Evolutionary conservation across 257 asterid genomes (phyloP).

Genomic region (Solanum appendiculatum): DNA sequence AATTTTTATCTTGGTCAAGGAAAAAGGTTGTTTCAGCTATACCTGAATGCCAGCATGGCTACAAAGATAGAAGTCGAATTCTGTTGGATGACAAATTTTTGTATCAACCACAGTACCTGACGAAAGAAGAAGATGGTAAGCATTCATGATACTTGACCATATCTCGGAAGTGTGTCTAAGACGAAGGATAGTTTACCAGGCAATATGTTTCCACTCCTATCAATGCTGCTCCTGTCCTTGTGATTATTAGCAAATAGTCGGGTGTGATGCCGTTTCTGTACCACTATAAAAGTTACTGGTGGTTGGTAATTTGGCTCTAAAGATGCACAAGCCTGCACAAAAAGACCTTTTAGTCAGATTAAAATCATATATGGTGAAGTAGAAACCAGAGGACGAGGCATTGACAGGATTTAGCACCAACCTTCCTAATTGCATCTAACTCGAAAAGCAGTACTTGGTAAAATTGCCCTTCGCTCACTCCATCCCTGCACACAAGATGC

Average conservation of each 20-base stretch:
- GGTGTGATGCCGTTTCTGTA: constrained; percentile 94
- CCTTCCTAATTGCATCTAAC: constrained; percentile 96
- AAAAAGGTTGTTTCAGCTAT: background rate
- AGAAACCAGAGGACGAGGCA: background rate
- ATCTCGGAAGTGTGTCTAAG: background rate
- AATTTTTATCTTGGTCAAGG: background rate
- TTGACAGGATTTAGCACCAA: background rate
- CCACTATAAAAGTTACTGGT: constrained; percentile 89
- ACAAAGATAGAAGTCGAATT: constrained; percentile 89
- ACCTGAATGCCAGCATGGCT: constrained; percentile 99
- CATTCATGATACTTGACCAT: background rate
- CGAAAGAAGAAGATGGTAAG: background rate
- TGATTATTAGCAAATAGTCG: constrained; percentile 87
- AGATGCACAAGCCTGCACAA: constrained; percentile 84
- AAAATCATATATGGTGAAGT: background rate
- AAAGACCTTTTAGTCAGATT: background rate
- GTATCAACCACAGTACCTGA: constrained; percentile 94
- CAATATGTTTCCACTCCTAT: constrained; percentile 84
- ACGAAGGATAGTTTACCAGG: constrained; percentile 45
- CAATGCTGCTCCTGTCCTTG: constrained; percentile 78
- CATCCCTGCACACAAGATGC: constrained; percentile 52
- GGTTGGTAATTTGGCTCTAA: constrained; percentile 96
- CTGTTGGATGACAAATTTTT: constrained; percentile 95
- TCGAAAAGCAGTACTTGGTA: constrained; percentile 89
- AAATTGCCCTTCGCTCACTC: constrained; percentile 96